Evolutionary conservation across 441 rosid species (phyloP).

Genomic region (Eutrema salsugineum): DNA sequence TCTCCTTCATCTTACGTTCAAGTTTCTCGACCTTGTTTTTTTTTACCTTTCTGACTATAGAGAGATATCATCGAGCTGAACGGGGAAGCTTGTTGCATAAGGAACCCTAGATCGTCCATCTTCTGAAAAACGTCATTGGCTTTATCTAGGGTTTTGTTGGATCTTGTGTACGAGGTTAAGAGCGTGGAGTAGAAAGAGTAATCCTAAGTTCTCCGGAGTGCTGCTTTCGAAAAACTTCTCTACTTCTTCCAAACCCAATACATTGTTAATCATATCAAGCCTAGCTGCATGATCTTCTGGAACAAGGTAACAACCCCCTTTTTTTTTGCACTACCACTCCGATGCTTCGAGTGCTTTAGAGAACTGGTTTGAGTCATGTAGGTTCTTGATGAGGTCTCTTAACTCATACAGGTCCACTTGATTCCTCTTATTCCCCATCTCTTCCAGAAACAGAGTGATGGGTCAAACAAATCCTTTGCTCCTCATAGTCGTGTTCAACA

Average conservation of each 20-base stretch:
- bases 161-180: background rate
- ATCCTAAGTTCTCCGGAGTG: conserved; percentile 4
- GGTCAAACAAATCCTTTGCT: background rate
- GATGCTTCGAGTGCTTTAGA: conserved; percentile 10
- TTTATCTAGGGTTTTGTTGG: background rate
- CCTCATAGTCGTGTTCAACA: background rate
- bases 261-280: background rate
- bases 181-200: background rate
- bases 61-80: background rate
- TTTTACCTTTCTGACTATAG: background rate
- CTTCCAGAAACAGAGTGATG: background rate
- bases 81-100: background rate
- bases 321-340: background rate
- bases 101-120: conserved; percentile 3
- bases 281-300: conserved; percentile 6
- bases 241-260: background rate
- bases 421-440: background rate
- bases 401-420: background rate
- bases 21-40: background rate
- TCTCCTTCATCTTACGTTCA: background rate
- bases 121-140: background rate
- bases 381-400: conserved; percentile 1
- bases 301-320: background rate
- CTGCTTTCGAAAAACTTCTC: background rate
- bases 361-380: background rate